Conservation (phyloP, 2,329 filamentous ascomycete species). For the Diplodia mutila region DNA sequence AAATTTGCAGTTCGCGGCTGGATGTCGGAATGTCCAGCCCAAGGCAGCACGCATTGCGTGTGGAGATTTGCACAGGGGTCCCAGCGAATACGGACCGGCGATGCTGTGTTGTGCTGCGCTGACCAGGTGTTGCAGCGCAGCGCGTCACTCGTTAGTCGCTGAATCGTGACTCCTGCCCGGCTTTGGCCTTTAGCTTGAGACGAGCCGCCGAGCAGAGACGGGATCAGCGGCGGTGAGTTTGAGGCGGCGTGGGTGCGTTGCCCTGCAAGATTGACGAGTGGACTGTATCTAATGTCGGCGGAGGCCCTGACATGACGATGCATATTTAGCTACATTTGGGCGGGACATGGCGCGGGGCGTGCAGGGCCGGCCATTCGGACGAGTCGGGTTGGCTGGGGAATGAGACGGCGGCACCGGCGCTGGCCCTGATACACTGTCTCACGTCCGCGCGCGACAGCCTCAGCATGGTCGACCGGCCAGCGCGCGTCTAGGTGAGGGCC, state of each 20-base stretch:
- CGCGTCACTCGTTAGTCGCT: not conserved
- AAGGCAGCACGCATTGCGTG: not conserved
- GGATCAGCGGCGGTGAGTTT: constrained; percentile 20
- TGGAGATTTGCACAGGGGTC: constrained; percentile 19
- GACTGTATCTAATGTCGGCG: not conserved
- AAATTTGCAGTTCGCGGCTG: constrained; percentile 6
- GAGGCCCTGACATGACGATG: constrained; percentile 5
- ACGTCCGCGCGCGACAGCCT: not conserved
- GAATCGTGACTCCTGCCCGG: not conserved
- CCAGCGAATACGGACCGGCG: not conserved
- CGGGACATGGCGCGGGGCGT: not conserved
- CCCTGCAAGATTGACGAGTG: constrained; percentile 16
- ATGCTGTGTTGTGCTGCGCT: constrained; percentile 7
- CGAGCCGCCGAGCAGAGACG: not conserved
- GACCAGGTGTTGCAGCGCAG: not conserved
- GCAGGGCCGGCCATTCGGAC: constrained; percentile 6
- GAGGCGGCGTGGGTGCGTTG: not conserved
- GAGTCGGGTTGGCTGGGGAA: constrained; percentile 21
- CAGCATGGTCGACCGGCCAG: not conserved
- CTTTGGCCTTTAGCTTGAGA: constrained; percentile 1
- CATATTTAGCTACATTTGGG: constrained; percentile 16
- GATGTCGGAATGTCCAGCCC: not conserved
- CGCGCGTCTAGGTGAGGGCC: not conserved
- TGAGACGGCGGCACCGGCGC: constrained; percentile 19
- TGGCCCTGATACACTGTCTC: constrained; percentile 1